Evolutionary conservation across 805 yeast genomes (phyloP).

Genomic region (Candida pseudofarinosa): DNA sequence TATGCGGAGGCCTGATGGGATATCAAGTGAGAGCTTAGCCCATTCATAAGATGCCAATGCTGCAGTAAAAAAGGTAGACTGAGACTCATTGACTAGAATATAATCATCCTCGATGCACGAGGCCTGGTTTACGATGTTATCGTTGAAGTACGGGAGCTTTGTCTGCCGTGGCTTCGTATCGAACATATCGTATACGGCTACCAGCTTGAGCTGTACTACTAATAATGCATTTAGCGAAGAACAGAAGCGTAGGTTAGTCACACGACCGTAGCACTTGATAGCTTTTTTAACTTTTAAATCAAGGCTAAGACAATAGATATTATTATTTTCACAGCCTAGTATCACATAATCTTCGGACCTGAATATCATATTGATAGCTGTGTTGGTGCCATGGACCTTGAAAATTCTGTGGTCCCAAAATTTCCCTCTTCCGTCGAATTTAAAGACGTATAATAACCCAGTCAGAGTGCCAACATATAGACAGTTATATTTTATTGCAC

Average conservation of each 20-base stretch:
- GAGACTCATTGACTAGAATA: conserved; percentile 8
- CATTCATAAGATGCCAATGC: neutral
- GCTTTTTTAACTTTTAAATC: neutral
- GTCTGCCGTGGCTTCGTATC: neutral
- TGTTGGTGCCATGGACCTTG: neutral
- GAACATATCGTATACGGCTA: neutral
- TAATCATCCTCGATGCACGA: conserved; percentile 2
- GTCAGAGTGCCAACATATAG: conserved; percentile 5
- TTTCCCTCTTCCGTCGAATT: neutral
- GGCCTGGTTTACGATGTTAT: conserved; percentile 7
- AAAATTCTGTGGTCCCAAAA: neutral
- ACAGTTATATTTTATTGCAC: neutral
- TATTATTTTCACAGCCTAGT: neutral
- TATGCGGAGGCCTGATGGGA: neutral
- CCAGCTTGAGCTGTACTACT: neutral
- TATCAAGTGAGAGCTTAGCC: neutral
- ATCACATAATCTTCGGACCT: neutral
- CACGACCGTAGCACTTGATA: neutral
- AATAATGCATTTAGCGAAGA: neutral
- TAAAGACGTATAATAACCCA: conserved; percentile 3
- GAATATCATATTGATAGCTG: neutral
- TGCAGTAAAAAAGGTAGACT: conserved; percentile 2
- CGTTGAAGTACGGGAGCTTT: conserved; percentile 4
- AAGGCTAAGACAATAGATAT: neutral
- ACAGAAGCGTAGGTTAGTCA: conserved; percentile 1